These are phyloP conservation scores for Teratosphaeriaceae sp. DNA, from an alignment of 2,329 filamentous ascomycete genomes.

Conservation along the genomic window DNA sequence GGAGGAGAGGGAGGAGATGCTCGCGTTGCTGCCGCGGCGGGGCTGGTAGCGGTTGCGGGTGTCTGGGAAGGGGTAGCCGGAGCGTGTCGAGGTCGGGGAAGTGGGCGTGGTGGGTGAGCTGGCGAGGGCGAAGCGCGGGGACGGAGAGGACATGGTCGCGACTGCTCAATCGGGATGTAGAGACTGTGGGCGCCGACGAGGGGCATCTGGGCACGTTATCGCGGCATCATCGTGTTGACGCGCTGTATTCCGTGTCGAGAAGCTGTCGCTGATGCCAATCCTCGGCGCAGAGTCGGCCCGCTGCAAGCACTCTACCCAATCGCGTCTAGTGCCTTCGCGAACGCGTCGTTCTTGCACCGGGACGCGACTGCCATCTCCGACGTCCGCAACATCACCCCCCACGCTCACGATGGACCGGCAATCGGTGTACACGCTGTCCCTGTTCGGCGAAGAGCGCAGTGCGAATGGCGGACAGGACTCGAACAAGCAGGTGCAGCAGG, in stretches of 20 bases:
- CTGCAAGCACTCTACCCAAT: background rate
- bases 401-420: slow-evolving; percentile 68
- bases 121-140: slow-evolving; percentile 52
- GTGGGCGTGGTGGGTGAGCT: slow-evolving; percentile 39
- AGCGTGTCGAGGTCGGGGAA: slow-evolving; percentile 33
- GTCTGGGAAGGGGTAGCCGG: slow-evolving; percentile 50
- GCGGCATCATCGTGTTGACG: background rate
- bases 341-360: background rate
- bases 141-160: slow-evolving; percentile 34
- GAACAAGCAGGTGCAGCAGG: slow-evolving; percentile 57
- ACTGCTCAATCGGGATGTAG: background rate
- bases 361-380: slow-evolving; percentile 1
- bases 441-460: slow-evolving; percentile 50
- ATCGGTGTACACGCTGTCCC: slow-evolving; percentile 77
- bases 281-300: too few species aligned
- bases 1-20: slow-evolving; percentile 66
- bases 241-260: background rate
- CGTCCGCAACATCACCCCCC: slow-evolving; percentile 4
- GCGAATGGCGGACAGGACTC: slow-evolving; percentile 30
- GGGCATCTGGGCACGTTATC: too few species aligned
- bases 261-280: background rate
- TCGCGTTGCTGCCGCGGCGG: slow-evolving; percentile 75
- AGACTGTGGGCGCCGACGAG: too few species aligned
- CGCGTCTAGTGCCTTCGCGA: background rate
- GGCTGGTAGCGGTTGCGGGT: slow-evolving; percentile 42